These are phyloP conservation scores for Liriodendron chinense DNA, from an alignment of 164 flowering plant species.

Conservation along the genomic window DNA sequence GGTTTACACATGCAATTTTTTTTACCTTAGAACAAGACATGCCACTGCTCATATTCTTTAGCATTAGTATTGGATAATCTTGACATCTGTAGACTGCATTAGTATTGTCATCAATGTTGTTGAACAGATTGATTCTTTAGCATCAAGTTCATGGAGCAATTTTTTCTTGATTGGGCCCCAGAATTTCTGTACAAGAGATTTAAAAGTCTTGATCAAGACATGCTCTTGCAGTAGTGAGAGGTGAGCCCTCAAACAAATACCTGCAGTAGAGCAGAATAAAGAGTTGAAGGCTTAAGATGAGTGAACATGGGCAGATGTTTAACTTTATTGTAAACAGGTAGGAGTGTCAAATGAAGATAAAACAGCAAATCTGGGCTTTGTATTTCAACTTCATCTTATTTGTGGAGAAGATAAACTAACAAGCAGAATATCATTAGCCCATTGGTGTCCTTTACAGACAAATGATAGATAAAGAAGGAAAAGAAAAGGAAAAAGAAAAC, in stretches of 20 bases:
- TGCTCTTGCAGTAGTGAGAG: too few relatives aligned
- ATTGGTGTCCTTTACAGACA: too few relatives aligned
- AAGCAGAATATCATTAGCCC: too few relatives aligned
- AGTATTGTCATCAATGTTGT: not conserved
- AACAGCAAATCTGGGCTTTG: too few relatives aligned
- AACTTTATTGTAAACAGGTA: not conserved
- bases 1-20: not conserved
- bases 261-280: too few relatives aligned
- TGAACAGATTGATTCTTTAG: not conserved
- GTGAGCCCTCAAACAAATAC: too few relatives aligned
- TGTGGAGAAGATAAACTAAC: too few relatives aligned
- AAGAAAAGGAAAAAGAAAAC: too few relatives aligned
- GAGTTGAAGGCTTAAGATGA: not conserved
- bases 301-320: not conserved
- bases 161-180: not conserved
- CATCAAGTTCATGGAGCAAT: not conserved
- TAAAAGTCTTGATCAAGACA: not conserved
- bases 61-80: not conserved
- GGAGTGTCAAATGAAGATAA: not conserved
- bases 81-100: not conserved
- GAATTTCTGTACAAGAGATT: not conserved
- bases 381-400: too few relatives aligned
- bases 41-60: not conserved
- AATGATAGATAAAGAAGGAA: too few relatives aligned
- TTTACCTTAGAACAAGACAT: not conserved